Conservation (phyloP, 2,329 filamentous ascomycete species). For the Didymella lethalis region DNA sequence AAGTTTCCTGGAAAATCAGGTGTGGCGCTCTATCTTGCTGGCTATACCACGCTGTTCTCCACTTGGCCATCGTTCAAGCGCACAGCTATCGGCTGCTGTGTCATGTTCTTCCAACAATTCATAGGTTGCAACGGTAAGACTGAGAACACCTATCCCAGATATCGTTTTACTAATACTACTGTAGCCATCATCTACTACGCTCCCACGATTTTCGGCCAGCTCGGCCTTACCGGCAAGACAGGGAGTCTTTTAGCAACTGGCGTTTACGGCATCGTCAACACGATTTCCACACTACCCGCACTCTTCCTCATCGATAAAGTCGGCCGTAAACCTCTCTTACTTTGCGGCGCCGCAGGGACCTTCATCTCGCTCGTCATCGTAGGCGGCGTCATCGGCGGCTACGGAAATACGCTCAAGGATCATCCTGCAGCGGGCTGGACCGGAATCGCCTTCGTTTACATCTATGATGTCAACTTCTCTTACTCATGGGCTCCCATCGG, state of each 20-base stretch:
- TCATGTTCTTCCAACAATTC: conserved; percentile 60
- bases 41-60: conserved; percentile 59
- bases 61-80: conserved; percentile 55
- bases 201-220: conserved; percentile 79
- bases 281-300: conserved; percentile 69
- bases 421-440: conserved; percentile 73
- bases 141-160: neutral
- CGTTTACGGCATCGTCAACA: conserved; percentile 63
- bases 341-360: conserved; percentile 73
- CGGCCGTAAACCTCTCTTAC: conserved; percentile 68
- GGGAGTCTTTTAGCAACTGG: conserved; percentile 82
- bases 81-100: conserved; percentile 42
- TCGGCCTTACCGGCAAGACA: conserved; percentile 63
- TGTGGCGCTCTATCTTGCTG: conserved; percentile 64
- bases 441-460: conserved; percentile 69
- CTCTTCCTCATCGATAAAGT: conserved; percentile 71
- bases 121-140: conserved; percentile 77
- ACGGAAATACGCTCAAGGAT: conserved; percentile 63
- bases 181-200: conserved; percentile 71
- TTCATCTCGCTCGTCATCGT: conserved; percentile 74
- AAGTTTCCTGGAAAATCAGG: conserved; percentile 43
- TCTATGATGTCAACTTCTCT: conserved; percentile 60
- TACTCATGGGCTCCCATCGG: conserved; percentile 77
- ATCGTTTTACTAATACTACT: no score
- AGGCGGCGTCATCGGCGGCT: conserved; percentile 71